A percentile compares a stretch with the other conserved stretches of the same genome.
These are phyloP conservation scores for Pseudogymnoascus sp. DNA, from an alignment of 2,329 filamentous ascomycete genomes.

Conservation along the genomic window DNA sequence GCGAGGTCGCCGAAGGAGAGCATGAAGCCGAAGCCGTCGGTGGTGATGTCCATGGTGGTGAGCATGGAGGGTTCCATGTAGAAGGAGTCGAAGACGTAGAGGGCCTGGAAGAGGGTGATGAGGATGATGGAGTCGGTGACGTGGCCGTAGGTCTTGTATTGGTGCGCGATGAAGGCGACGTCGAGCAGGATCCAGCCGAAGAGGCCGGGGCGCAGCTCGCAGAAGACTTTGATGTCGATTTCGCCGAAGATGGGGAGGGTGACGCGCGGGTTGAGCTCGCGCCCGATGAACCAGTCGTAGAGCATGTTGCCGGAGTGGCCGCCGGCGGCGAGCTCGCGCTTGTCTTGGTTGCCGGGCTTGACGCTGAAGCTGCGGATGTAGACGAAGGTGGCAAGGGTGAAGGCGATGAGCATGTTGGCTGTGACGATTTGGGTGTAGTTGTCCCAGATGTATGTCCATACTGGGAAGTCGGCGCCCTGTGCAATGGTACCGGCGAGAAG, in stretches of 20 bases:
- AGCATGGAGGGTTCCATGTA: constrained; percentile 84
- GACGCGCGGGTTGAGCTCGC: constrained; percentile 86
- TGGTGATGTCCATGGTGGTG: constrained; percentile 90
- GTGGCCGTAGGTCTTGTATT: constrained; percentile 77
- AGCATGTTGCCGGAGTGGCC: constrained; percentile 77
- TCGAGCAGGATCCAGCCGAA: constrained; percentile 84
- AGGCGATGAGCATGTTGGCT: constrained; percentile 71
- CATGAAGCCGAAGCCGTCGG: constrained; percentile 94
- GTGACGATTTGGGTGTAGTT: constrained; percentile 85
- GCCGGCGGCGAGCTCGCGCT: constrained; percentile 73
- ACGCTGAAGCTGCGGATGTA: constrained; percentile 80
- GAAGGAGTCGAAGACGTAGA: constrained; percentile 79
- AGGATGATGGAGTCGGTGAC: constrained; percentile 82
- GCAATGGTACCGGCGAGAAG: constrained; percentile 66
- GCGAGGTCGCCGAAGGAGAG: constrained; percentile 84
- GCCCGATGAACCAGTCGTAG: constrained; percentile 96
- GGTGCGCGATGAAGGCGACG: constrained; percentile 75
- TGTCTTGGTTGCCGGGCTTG: constrained; percentile 62
- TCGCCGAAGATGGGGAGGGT: constrained; percentile 72
- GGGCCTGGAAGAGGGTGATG: constrained; percentile 65
- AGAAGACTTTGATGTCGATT: constrained; percentile 83
- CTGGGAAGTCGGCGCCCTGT: constrained; percentile 72
- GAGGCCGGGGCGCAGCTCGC: constrained; percentile 86
- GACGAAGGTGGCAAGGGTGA: constrained; percentile 65
- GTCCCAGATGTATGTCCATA: constrained; percentile 91